Conservation (phyloP, 2,329 filamentous ascomycete genomes). For the Bisporella sp. region DNA sequence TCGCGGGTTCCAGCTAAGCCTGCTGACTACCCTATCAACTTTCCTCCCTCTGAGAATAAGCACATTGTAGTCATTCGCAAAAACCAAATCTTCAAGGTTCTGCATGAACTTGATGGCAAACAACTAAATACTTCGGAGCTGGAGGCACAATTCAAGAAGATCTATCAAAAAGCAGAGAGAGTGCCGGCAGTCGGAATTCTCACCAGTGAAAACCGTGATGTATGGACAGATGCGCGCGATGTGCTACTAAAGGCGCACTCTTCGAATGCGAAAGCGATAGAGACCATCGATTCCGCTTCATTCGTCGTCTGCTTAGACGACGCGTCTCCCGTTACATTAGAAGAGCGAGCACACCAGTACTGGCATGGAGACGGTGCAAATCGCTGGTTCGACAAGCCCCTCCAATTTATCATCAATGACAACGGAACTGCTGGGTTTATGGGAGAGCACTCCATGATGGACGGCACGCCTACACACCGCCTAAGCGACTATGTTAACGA, state of each 20-base stretch:
- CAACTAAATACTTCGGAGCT: slow-evolving; percentile 86
- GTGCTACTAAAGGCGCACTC: slow-evolving; percentile 69
- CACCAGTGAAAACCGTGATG: slow-evolving; percentile 87
- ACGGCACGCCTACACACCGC: slow-evolving; percentile 94
- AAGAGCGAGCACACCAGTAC: slow-evolving; percentile 92
- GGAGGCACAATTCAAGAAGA: slow-evolving; percentile 77
- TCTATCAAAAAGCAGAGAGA: slow-evolving; percentile 73
- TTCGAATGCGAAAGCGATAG: slow-evolving; percentile 69
- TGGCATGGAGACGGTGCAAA: slow-evolving; percentile 97
- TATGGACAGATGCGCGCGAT: slow-evolving; percentile 80
- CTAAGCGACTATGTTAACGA: slow-evolving; percentile 93
- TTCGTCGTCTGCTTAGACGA: slow-evolving; percentile 94
- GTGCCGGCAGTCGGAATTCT: slow-evolving; percentile 73
- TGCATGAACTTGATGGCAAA: slow-evolving; percentile 72
- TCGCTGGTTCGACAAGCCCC: slow-evolving; percentile 96
- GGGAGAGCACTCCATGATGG: slow-evolving; percentile 99
- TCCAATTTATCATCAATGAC: slow-evolving; percentile 97
- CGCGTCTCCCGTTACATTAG: slow-evolving; percentile 81
- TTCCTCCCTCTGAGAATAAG: slow-evolving; percentile 65
- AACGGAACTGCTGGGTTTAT: slow-evolving; percentile 97
- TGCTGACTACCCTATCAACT: slow-evolving; percentile 79
- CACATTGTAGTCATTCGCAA: slow-evolving; percentile 88
- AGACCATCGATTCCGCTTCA: slow-evolving; percentile 79
- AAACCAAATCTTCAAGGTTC: slow-evolving; percentile 95
- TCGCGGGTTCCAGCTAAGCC: slow-evolving; percentile 78